These are phyloP conservation scores for Curvularia sp. DNA, from an alignment of 2,329 filamentous ascomycete species.

Conservation along the genomic window DNA sequence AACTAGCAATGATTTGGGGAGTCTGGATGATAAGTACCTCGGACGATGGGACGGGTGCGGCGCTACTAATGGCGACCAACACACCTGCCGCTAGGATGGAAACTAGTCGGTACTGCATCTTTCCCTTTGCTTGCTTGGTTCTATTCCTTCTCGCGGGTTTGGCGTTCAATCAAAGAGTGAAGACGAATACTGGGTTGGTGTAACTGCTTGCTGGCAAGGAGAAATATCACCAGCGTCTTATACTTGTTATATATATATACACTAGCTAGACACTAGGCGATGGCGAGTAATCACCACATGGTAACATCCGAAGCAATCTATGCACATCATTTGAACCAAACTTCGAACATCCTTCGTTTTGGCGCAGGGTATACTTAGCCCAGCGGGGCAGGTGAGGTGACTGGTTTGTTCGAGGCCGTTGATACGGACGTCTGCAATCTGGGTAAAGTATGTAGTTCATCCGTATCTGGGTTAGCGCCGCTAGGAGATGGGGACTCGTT, in stretches of 20 bases:
- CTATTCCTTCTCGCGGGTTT: not conserved
- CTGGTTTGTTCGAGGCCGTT: slow-evolving; percentile 21
- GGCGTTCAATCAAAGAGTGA: not conserved
- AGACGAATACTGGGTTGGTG: not conserved
- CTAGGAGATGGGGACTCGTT: not conserved
- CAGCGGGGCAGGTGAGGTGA: slow-evolving; percentile 2
- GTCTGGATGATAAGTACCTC: slow-evolving; percentile 21
- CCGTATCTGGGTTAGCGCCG: not conserved
- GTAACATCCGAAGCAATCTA: slow-evolving; percentile 21
- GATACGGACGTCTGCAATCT: slow-evolving; percentile 25
- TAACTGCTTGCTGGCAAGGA: not conserved
- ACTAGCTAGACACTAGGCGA: not conserved
- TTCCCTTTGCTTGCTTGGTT: not conserved
- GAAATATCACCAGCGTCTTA: slow-evolving; percentile 3
- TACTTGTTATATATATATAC: slow-evolving; percentile 1
- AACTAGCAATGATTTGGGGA: not conserved
- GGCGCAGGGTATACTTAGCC: slow-evolving; percentile 8
- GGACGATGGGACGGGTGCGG: slow-evolving; percentile 33
- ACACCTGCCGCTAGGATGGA: slow-evolving; percentile 37
- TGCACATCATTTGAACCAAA: slow-evolving; percentile 13
- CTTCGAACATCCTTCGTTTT: slow-evolving; percentile 14
- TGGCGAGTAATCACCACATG: slow-evolving; percentile 8
- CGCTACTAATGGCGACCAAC: slow-evolving; percentile 31
- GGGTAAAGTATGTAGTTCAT: slow-evolving; percentile 23
- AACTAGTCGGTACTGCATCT: slow-evolving; percentile 41